These are phyloP conservation scores for Puccinia triticina DNA, from an alignment of 1,284 basidiomycete species.

Conservation along the genomic window DNA sequence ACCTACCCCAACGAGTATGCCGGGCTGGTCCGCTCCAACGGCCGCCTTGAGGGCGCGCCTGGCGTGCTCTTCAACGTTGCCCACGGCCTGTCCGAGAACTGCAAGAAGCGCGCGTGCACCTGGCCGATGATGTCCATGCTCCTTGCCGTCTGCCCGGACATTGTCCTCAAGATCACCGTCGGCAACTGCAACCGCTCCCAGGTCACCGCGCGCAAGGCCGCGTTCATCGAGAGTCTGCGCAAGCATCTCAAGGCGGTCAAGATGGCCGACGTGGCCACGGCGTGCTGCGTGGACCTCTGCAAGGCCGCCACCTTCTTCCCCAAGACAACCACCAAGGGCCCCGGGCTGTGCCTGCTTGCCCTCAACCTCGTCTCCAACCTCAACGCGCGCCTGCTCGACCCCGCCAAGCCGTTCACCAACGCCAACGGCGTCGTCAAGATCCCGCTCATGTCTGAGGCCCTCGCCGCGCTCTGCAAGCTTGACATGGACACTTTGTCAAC, in stretches of 20 bases:
- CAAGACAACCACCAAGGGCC: slow-evolving; percentile 63
- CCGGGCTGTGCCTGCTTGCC: slow-evolving; percentile 70
- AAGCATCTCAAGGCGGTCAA: slow-evolving; percentile 56
- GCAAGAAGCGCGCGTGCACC: slow-evolving; percentile 66
- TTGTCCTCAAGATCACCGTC: slow-evolving; percentile 64
- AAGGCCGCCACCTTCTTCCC: slow-evolving; percentile 74
- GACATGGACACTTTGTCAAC: slow-evolving; percentile 53
- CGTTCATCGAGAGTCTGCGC: slow-evolving; percentile 54
- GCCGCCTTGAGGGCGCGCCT: slow-evolving; percentile 58
- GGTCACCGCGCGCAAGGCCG: slow-evolving; percentile 54
- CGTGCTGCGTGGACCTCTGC: slow-evolving; percentile 79
- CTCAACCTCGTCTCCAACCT: slow-evolving; percentile 67
- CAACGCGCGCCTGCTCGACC: slow-evolving; percentile 55
- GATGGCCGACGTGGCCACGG: slow-evolving; percentile 69
- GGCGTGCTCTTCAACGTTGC: slow-evolving; percentile 60
- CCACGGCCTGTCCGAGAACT: slow-evolving; percentile 58
- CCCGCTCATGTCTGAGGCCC: slow-evolving; percentile 57
- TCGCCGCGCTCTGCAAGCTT: slow-evolving; percentile 58
- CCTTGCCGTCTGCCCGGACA: slow-evolving; percentile 76
- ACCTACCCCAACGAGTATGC: slow-evolving; percentile 79
- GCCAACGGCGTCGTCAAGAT: slow-evolving; percentile 56
- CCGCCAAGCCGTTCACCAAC: slow-evolving; percentile 54
- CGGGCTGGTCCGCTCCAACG: slow-evolving; percentile 66
- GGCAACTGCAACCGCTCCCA: slow-evolving; percentile 62
- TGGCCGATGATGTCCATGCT: slow-evolving; percentile 83